Base-by-base conservation (phyloP, 2,329 filamentous ascomycete genomes). In the Plenodomus lindquistii region DNA sequence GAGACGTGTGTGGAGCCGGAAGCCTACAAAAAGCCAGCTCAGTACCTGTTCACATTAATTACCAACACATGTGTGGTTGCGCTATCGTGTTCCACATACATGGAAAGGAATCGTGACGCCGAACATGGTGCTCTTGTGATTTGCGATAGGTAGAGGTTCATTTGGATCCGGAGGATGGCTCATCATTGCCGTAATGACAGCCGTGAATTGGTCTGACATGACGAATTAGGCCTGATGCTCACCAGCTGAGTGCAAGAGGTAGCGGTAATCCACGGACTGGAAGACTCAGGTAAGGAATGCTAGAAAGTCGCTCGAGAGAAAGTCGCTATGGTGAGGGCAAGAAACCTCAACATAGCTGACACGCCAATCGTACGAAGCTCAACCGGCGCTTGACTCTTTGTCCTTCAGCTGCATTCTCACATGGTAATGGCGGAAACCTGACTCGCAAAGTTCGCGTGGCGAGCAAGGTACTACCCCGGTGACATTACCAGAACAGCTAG, bases 41-140 rank as follows among this genome's bases (percentile, higher is more conserved):
- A 70, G 17, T 3, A 67, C 29, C 66, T 69, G 20, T 19, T 24
- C 3, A 19, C 29, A 42, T 62, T 10, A 60, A 43, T 38, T 42
- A 5, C 22, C 22, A 36, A n/a, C 13, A 36, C 34, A n/a, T 3
- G n/a, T 16, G 5, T 29, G 19, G 9, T n/a, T 13, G 11, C 11
- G 4, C 10, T 13, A 10, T 16, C 16, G 18, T 35, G 17, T 15
- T 4, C 16, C 24, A 48, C 54, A 37, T 50, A 68, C 65, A 37
- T 65, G 62, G 31, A 68, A 67, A 18, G 63, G 60, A 35, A 67
- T 55, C 2, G 62, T 61, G 19, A 60, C 54, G 17, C 63, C 66
- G 40, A 56, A 67, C 36, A 66, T 60, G 2, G 60, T 62, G 1
- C 35, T 44, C 20, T 45, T 52, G 17, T 51, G 48, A 35, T 69